Conservation (phyloP, 2,329 filamentous ascomycete genomes). For the Colletotrichum eleusines region DNA sequence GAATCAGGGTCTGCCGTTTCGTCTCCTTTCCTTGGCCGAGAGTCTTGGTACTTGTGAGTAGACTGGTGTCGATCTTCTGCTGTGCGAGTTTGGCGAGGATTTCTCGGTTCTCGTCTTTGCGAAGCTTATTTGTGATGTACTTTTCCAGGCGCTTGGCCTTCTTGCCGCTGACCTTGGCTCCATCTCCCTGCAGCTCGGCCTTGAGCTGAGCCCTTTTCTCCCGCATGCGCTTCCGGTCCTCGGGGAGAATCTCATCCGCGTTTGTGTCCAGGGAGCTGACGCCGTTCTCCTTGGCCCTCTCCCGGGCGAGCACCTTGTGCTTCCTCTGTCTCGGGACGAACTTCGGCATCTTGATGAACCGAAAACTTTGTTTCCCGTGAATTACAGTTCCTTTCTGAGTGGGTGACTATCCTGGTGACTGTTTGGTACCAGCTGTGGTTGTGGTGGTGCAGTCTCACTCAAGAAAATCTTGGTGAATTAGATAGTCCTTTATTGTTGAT, state of each 20-base stretch:
- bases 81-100: slow-evolving; percentile 86
- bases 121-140: slow-evolving; percentile 88
- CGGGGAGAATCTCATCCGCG: slow-evolving; percentile 62
- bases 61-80: slow-evolving; percentile 83
- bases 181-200: slow-evolving; percentile 64
- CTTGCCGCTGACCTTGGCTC: slow-evolving; percentile 70
- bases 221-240: slow-evolving; percentile 61
- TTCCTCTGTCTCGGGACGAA: slow-evolving; percentile 76
- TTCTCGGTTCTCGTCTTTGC: slow-evolving; percentile 90
- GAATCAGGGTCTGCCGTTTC: slow-evolving; percentile 75
- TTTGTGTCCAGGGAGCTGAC: slow-evolving; percentile 66
- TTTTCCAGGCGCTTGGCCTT: slow-evolving; percentile 77
- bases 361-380: background rate
- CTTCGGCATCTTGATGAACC: slow-evolving; percentile 56
- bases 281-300: slow-evolving; percentile 61
- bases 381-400: background rate
- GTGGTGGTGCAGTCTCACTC: background rate
- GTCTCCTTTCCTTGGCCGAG: slow-evolving; percentile 80
- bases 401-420: background rate
- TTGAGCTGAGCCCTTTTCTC: slow-evolving; percentile 68
- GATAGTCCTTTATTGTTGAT: slow-evolving; percentile 1
- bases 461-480: background rate
- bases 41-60: slow-evolving; percentile 82
- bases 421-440: background rate
- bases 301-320: slow-evolving; percentile 75